phyloP scores from a whole-genome alignment of 495 filamentous ascomycete species.

The Lindgomyces ingoldianus region DNA sequence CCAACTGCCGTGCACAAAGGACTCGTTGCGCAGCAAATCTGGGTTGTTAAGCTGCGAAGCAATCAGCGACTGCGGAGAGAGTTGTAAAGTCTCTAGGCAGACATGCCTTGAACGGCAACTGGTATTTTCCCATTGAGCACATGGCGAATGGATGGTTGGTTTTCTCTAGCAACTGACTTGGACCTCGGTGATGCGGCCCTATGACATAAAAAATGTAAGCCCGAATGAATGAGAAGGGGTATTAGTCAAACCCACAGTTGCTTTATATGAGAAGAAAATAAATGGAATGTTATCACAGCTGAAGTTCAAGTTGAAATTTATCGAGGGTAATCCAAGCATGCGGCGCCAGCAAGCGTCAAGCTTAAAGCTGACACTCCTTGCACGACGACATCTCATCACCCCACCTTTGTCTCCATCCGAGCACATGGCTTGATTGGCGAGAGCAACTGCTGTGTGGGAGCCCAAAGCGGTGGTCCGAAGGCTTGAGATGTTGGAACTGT shows the following conservation, averaged over 20 bases:
- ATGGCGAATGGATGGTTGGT: constrained; percentile 2
- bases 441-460: neutral
- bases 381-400: neutral
- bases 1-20: constrained; percentile 65
- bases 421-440: constrained; percentile 11
- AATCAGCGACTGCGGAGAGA: neutral
- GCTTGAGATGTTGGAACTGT: neutral
- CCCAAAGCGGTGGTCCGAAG: constrained; percentile 12
- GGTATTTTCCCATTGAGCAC: constrained; percentile 13
- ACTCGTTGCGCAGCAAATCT: constrained; percentile 58
- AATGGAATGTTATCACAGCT: no score
- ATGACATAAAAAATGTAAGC: neutral
- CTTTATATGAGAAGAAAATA: no score
- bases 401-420: constrained; percentile 12
- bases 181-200: no score
- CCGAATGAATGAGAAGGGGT: no score
- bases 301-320: no score
- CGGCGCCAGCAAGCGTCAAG: no score
- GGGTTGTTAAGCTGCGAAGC: constrained; percentile 57
- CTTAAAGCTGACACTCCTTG: no score
- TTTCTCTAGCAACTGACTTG: neutral
- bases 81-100: neutral
- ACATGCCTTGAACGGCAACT: constrained; percentile 31
- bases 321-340: neutral
- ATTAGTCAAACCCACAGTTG: no score